A percentile compares a stretch with the other conserved stretches of the same genome.
These are phyloP conservation scores for Citrus trifoliata DNA, from an alignment of 345 rosid species.

Conservation along the genomic window DNA sequence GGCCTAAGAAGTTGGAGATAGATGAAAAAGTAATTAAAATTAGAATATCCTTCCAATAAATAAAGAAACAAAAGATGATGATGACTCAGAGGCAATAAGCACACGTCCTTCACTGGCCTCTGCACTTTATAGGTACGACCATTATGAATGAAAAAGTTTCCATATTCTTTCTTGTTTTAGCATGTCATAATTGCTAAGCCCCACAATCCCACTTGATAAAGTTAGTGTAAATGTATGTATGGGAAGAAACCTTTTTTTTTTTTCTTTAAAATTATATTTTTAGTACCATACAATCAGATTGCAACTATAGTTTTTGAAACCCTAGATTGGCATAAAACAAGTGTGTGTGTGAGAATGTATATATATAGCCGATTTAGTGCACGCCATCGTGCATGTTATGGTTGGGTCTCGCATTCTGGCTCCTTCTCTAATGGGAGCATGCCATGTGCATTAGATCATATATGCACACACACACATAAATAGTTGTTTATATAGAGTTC, in stretches of 20 bases:
- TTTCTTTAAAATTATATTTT: not conserved
- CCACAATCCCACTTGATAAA: slow-evolving; percentile 1
- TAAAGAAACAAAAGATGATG: not conserved
- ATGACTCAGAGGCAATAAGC: not conserved
- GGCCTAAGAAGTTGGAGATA: not conserved
- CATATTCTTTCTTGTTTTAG: not conserved
- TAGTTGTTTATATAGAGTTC: no score
- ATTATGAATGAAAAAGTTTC: not conserved
- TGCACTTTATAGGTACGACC: not conserved
- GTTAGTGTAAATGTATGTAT: not conserved
- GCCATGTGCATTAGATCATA: no score
- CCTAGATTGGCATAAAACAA: not conserved
- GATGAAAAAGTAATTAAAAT: no score
- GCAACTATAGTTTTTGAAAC: not conserved
- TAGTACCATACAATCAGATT: not conserved
- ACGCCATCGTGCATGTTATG: no score
- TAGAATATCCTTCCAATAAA: no score
- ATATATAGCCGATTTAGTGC: no score
- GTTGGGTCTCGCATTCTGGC: no score
- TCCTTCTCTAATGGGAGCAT: no score
- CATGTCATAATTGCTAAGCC: not conserved
- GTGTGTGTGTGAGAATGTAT: no score
- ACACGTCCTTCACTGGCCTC: not conserved
- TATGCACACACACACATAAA: no score
- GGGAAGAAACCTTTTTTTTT: not conserved